A percentile compares a stretch with the other conserved stretches of the same genome.
These are phyloP conservation scores for Daldinia vernicosa DNA, from an alignment of 495 filamentous ascomycete genomes.

Conservation along the genomic window DNA sequence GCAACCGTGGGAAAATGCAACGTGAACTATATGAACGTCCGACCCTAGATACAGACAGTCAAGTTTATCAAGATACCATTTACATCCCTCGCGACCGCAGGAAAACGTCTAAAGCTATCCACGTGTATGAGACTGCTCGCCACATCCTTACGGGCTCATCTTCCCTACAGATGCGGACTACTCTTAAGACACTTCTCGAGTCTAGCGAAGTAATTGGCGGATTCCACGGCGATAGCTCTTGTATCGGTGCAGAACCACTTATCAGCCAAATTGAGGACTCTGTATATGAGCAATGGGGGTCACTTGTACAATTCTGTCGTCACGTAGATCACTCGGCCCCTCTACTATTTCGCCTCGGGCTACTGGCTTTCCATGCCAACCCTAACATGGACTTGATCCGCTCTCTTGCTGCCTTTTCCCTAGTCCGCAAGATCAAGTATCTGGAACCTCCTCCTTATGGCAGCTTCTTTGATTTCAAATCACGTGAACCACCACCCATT, in stretches of 20 bases:
- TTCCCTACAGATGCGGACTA: constrained; percentile 31
- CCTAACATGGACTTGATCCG: constrained; percentile 47
- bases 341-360: constrained; percentile 46
- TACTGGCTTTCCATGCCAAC: constrained; percentile 31
- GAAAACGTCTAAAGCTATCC: constrained; percentile 16
- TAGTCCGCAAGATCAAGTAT: constrained; percentile 40
- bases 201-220: constrained; percentile 48
- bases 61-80: neutral
- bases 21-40: constrained; percentile 53
- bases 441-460: constrained; percentile 42
- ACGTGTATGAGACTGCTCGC: constrained; percentile 46
- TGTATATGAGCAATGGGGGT: constrained; percentile 50
- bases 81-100: constrained; percentile 42
- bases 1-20: constrained; percentile 48
- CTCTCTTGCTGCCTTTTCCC: constrained; percentile 44
- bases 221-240: constrained; percentile 35
- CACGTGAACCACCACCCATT: constrained; percentile 35
- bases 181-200: constrained; percentile 41
- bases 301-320: constrained; percentile 48
- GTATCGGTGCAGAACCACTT: constrained; percentile 39
- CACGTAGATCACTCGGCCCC: constrained; percentile 23
- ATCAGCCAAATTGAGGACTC: constrained; percentile 48
- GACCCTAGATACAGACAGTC: constrained; percentile 18
- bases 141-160: constrained; percentile 43
- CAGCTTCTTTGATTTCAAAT: constrained; percentile 47